Conservation (phyloP, 2,329 filamentous ascomycete genomes). For the Talaromyces marneffei region DNA sequence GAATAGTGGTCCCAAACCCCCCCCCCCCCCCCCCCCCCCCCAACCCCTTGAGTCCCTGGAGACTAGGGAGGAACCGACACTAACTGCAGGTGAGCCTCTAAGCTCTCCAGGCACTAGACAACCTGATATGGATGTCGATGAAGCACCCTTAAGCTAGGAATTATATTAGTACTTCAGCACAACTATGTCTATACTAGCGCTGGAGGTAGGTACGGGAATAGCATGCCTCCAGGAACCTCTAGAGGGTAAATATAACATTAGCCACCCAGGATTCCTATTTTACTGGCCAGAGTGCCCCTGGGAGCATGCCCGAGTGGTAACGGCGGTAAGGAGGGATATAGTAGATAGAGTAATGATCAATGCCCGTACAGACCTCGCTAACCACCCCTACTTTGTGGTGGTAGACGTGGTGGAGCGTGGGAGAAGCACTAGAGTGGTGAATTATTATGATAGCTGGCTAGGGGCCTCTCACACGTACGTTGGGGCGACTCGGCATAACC, state of each 20-base stretch:
- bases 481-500: rapidly evolving
- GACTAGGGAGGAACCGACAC: no score
- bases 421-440: not conserved
- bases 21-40: no score
- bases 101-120: no score
- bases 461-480: not conserved
- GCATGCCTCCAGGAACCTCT: not conserved
- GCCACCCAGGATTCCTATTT: not conserved
- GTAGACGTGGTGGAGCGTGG: not conserved
- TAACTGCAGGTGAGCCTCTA: no score
- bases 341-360: not conserved
- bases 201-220: not conserved
- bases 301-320: not conserved
- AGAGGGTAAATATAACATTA: not conserved
- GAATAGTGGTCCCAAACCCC: not conserved
- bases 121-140: not conserved
- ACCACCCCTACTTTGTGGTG: not conserved
- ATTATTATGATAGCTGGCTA: not conserved
- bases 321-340: not conserved
- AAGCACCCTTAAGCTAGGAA: not conserved
- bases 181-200: not conserved
- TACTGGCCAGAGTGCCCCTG: not conserved
- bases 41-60: not conserved
- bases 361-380: not conserved
- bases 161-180: not conserved